Percentiles rank a stretch among this genome's conserved stretches.
These are phyloP conservation scores for Bryoglossum gracile DNA, from an alignment of 495 filamentous ascomycete genomes.

Conservation along the genomic window DNA sequence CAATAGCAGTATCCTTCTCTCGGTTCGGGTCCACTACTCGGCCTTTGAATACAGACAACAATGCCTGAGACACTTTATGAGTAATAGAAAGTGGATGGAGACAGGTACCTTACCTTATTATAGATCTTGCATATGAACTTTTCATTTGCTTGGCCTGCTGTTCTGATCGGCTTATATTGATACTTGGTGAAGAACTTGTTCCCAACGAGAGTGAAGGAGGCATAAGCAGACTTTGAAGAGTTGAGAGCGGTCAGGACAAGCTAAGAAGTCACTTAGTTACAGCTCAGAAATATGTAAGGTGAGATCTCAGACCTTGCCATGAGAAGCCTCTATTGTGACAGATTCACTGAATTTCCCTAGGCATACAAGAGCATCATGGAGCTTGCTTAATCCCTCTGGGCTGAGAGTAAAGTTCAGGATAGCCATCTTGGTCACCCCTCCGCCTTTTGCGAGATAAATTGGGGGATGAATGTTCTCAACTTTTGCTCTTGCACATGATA, in stretches of 20 bases:
- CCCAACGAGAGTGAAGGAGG: slow-evolving; percentile 66
- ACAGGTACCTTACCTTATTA: slow-evolving; percentile 47
- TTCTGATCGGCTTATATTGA: slow-evolving; percentile 41
- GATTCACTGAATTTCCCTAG: slow-evolving; percentile 88
- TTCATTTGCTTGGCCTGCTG: slow-evolving; percentile 30
- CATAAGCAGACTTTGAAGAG: slow-evolving; percentile 87
- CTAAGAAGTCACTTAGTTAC: slow-evolving; percentile 36
- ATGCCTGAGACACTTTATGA: slow-evolving; percentile 39
- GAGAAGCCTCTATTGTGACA: slow-evolving; percentile 76
- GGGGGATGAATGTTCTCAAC: no score
- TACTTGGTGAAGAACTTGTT: slow-evolving; percentile 79
- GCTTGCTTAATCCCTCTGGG: slow-evolving; percentile 60
- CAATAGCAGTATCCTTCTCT: slow-evolving; percentile 72
- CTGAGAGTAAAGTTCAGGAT: slow-evolving; percentile 71
- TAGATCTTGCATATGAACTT: slow-evolving; percentile 70
- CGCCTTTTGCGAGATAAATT: no score
- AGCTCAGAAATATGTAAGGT: neutral
- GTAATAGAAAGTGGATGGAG: neutral
- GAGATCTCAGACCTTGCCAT: slow-evolving; percentile 49
- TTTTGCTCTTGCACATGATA: no score
- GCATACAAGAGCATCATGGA: slow-evolving; percentile 82
- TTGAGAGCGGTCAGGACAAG: slow-evolving; percentile 80
- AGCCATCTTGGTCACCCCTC: slow-evolving; percentile 59
- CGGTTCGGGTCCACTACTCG: slow-evolving; percentile 42
- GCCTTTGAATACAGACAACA: slow-evolving; percentile 69